Evolutionary conservation across 1,284 basidiomycete species (phyloP), one percentile per base, ranked within the genome.

Genomic region (Ceratobasidium theobromae): DNA sequence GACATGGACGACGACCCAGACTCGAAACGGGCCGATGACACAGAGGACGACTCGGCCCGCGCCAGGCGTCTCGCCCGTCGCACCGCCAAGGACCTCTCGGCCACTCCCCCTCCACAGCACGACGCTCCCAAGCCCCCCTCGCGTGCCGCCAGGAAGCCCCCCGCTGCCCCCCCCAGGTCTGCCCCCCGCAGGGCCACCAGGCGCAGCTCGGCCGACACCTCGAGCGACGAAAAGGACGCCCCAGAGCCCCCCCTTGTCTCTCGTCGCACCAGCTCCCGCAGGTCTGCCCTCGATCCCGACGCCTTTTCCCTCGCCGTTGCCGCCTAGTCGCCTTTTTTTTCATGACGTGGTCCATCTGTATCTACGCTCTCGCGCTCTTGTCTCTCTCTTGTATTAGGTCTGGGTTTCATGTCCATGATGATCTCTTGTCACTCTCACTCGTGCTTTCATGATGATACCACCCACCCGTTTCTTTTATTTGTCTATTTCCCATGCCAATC

Each of bases 241-340:
- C 1, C 45, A 8, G 35, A 38, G 16, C 16, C 53, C 53, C 33
- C 40, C 28, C 45, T 18, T 49, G 32, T 30, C 28, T 43, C 55
- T 21, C 12, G 55, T n/a, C 55, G 55, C 33, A 60, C 55, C 28
- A 60, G 55, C 32, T 41, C 55, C 16, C 55, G 55, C 32, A 21
- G 30, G 45, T 60, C 55, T 18, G 45, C 18, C 18, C 8, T 30
- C 48, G 12, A 51, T 27, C 27, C 48, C 48, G 48, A 6, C 18
- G 27, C 4, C 23, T 27, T 9, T 27, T 6, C 27, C 27, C 48
- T 9, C 11, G 11, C 48, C 48, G 8, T 30, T 27, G 48, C 23
- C 32, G 5, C 28, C 30, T 14, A 21, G 16, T 18, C 33, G 57
- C 28, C 33, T 38, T 45, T 32, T 12, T 25, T 40, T 32, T 38